Evolutionary conservation across 805 yeast species (phyloP), one percentile per base, ranked within the genome.

Genomic region (Wickerhamiella azymoides): DNA sequence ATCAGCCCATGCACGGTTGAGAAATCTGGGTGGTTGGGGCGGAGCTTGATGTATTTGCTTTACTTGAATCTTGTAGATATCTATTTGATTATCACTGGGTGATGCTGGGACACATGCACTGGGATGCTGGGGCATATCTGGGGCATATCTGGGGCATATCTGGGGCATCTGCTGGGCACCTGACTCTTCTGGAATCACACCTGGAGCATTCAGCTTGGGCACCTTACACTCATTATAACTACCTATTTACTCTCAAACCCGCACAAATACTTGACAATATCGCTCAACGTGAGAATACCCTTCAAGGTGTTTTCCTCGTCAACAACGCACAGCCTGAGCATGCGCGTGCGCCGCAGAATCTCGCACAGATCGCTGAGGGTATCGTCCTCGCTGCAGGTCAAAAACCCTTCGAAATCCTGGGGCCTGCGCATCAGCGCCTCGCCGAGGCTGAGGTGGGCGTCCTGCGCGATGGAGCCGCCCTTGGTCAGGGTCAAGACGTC

Each of bases 401-500:
- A 84, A 11, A 92, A 97, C 49, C 99, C 98, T 63, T 92, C 97
- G 57, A 89, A 92, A 60, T 92, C 96, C 54, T 88, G 96, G 3
- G 94, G 79, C 59, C 95, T 71, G 63, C 94, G 77, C 77, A 92
- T 76, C 45, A 92, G 68, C 0, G 97, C 97, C 62, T 92, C 96
- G 2, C 98, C 99, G 3, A 92, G 96, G 48, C 89, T 80, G 54
- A 92, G 68, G 35, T 86, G 81, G 50, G 89, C 68, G 62, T 92
- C 97, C 32, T 86, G 81, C 58, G 89, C 86, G 59, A 86, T 79
- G 4, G 96, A 96, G 40, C 51, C 50, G 35, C 96, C 95, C 63
- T 88, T 89, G 49, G 92, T 85, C 54, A 92, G 69, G 0, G 95
- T 84, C 54, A 92, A 69, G 2, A 92, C 93, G 64, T 92, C 99